phyloP scores from a whole-genome alignment of 2,329 filamentous ascomycete genomes.

The Fusarium tanahbumbuense region DNA sequence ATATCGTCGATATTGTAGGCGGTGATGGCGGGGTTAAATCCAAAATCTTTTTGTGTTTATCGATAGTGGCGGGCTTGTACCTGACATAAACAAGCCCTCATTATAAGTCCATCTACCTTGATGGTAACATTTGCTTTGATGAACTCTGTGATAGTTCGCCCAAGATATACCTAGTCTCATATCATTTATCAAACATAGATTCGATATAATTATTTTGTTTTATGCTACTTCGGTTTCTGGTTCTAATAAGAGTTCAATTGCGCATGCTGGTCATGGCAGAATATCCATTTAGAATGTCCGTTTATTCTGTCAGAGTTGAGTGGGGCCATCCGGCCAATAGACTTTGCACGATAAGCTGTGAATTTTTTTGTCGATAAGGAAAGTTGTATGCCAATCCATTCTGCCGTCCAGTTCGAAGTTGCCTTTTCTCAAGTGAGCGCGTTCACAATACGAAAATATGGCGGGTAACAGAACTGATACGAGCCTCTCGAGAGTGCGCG shows the following conservation, averaged over 20 bases:
- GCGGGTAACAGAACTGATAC: constrained; percentile 53
- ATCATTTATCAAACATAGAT: accelerated
- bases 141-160: too few species aligned
- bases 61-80: constrained; percentile 45
- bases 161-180: neutral
- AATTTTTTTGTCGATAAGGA: constrained; percentile 45
- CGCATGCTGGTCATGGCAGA: neutral
- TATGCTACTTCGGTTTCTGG: neutral
- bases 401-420: constrained; percentile 28
- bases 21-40: constrained; percentile 54
- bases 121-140: neutral
- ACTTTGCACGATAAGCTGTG: constrained; percentile 37
- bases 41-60: constrained; percentile 55
- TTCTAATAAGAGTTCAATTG: neutral
- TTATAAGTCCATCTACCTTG: neutral
- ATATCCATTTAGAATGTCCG: neutral
- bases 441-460: constrained; percentile 48
- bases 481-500: constrained; percentile 53
- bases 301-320: constrained; percentile 1
- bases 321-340: neutral
- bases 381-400: constrained; percentile 45
- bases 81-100: constrained; percentile 14
- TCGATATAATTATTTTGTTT: neutral
- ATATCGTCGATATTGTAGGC: constrained; percentile 45
- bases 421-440: constrained; percentile 25